A percentile compares a stretch with the other conserved stretches of the same genome.
Conservation (phyloP, 345 rosid species). For the Leavenworthia alabamica region DNA sequence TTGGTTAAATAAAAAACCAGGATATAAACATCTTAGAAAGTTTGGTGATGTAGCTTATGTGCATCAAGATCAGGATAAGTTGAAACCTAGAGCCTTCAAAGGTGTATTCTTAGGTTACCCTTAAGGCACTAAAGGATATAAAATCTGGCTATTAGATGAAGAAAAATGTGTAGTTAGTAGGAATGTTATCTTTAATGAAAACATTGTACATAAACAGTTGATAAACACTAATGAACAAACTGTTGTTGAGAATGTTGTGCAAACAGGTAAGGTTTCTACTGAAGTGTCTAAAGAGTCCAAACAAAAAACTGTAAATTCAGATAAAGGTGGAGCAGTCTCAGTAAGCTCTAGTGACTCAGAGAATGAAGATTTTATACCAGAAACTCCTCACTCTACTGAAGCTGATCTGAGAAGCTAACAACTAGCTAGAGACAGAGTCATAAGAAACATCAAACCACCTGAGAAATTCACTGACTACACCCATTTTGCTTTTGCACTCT, state of each 20-base stretch:
- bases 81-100: background rate
- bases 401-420: background rate
- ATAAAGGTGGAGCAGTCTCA: too few relatives aligned
- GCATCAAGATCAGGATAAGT: background rate
- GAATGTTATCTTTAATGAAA: background rate
- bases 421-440: background rate
- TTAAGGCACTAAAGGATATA: background rate
- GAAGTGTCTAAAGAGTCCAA: too few relatives aligned
- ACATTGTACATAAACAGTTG: too few relatives aligned
- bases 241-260: too few relatives aligned
- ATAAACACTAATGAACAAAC: too few relatives aligned
- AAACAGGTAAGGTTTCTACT: too few relatives aligned
- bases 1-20: too few relatives aligned
- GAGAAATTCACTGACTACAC: background rate
- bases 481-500: background rate
- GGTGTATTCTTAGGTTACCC: background rate
- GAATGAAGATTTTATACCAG: too few relatives aligned
- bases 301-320: accelerated
- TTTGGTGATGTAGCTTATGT: background rate
- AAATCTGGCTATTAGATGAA: background rate
- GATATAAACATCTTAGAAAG: background rate
- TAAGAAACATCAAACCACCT: background rate
- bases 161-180: background rate
- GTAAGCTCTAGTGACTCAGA: background rate
- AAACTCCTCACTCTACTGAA: too few relatives aligned